Evolutionary conservation across 2,329 filamentous ascomycete genomes (phyloP).

Genomic region (Neofusicoccum kwambonambiense): DNA sequence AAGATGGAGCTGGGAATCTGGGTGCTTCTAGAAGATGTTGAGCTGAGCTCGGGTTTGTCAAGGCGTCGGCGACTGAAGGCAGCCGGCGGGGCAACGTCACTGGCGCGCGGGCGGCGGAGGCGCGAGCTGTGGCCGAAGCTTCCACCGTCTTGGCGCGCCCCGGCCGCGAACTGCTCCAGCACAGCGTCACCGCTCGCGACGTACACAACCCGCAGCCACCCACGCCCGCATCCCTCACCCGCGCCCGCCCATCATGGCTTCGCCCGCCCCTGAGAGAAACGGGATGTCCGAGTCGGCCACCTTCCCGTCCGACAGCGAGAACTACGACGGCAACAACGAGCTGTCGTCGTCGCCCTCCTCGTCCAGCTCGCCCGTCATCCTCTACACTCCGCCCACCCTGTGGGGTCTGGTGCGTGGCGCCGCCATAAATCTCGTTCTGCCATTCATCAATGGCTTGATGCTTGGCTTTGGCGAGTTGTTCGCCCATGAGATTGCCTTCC

Average conservation of each 20-base stretch:
- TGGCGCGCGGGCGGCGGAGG: neutral
- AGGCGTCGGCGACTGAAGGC: neutral
- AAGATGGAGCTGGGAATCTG: neutral
- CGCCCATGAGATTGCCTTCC: conserved; percentile 90
- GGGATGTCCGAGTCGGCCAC: conserved; percentile 68
- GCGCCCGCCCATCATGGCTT: conserved; percentile 12
- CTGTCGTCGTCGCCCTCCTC: conserved; percentile 63
- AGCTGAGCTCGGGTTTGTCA: neutral
- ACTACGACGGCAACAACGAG: conserved; percentile 65
- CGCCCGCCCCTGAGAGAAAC: conserved; percentile 10
- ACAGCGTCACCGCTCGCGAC: neutral
- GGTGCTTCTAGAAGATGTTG: neutral
- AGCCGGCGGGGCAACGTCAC: conserved; percentile 18
- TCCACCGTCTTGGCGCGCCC: neutral
- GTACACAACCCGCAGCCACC: neutral
- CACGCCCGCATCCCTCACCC: neutral
- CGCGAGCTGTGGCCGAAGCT: conserved; percentile 7
- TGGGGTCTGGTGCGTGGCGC: conserved; percentile 84
- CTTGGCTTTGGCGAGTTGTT: conserved; percentile 95
- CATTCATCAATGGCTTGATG: conserved; percentile 98
- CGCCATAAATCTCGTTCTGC: conserved; percentile 91
- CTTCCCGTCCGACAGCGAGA: conserved; percentile 79
- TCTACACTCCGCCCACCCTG: conserved; percentile 85
- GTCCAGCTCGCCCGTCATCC: conserved; percentile 66
- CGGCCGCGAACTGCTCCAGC: neutral